phyloP scores from a whole-genome alignment of 176 grass and related monocot genomes.

The Eragrostis nindensis region DNA sequence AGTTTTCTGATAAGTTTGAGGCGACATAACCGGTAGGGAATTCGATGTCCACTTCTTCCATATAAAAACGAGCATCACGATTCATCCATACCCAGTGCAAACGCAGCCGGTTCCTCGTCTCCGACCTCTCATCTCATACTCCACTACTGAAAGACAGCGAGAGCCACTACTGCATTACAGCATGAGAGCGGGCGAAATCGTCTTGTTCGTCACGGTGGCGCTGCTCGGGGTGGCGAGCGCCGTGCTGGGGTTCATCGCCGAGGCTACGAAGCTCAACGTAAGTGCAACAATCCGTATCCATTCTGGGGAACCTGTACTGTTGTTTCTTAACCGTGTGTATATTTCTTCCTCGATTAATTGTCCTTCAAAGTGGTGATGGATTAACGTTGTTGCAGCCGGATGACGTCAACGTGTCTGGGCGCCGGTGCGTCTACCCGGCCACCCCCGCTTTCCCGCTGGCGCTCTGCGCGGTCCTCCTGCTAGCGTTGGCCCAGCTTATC shows the following conservation, averaged over 20 bases:
- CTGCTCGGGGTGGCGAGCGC: slow-evolving; percentile 22
- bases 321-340: too few relatives aligned
- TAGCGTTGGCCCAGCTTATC: background rate
- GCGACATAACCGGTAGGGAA: too few relatives aligned
- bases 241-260: slow-evolving; percentile 46
- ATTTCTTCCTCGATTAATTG: too few relatives aligned
- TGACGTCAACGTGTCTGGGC: background rate
- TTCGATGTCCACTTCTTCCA: too few relatives aligned
- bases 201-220: background rate
- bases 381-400: background rate
- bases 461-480: background rate
- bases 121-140: background rate
- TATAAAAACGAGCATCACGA: too few relatives aligned
- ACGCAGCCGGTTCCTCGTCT: too few relatives aligned
- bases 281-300: background rate
- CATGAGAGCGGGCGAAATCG: background rate
- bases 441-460: slow-evolving; percentile 13
- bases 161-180: too few relatives aligned
- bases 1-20: too few relatives aligned
- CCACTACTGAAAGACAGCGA: background rate
- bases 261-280: slow-evolving; percentile 27
- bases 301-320: too few relatives aligned
- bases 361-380: too few relatives aligned
- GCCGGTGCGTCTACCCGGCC: slow-evolving; percentile 23
- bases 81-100: too few relatives aligned